Evolutionary conservation across 176 grass and related monocot species (phyloP).

Genomic region (Saccharum officinarum): DNA sequence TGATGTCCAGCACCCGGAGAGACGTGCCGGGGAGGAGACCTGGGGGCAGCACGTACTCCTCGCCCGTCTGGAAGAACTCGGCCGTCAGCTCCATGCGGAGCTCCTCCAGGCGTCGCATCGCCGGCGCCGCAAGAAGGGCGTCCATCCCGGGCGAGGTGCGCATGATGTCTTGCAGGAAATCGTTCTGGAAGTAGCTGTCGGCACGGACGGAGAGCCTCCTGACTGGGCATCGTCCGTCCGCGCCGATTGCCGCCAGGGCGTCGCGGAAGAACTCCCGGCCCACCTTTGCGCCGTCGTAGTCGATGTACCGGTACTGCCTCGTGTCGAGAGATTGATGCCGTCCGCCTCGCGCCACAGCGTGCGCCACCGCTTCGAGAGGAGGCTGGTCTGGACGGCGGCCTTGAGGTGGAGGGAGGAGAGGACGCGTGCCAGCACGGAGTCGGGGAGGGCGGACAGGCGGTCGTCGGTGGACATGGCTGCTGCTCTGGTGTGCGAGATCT

Average conservation of each 20-base stretch:
- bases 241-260: neutral
- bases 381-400: neutral
- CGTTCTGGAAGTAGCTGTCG: neutral
- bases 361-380: neutral
- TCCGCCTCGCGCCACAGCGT: neutral
- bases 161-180: neutral
- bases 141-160: neutral
- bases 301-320: too few relatives aligned
- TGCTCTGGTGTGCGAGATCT: too few relatives aligned
- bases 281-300: neutral
- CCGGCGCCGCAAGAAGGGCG: neutral
- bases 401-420: neutral
- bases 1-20: neutral
- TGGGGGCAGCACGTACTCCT: neutral
- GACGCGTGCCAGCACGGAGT: neutral
- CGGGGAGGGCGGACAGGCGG: neutral
- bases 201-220: neutral
- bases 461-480: neutral
- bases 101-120: neutral
- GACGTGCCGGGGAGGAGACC: neutral
- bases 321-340: too few relatives aligned
- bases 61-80: neutral
- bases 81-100: rapidly evolving
- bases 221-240: neutral
- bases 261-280: neutral